A percentile compares a stretch with the other conserved stretches of the same genome.
phyloP scores from a whole-genome alignment of 495 filamentous ascomycete genomes.

The Stereocaulon alpinum region DNA sequence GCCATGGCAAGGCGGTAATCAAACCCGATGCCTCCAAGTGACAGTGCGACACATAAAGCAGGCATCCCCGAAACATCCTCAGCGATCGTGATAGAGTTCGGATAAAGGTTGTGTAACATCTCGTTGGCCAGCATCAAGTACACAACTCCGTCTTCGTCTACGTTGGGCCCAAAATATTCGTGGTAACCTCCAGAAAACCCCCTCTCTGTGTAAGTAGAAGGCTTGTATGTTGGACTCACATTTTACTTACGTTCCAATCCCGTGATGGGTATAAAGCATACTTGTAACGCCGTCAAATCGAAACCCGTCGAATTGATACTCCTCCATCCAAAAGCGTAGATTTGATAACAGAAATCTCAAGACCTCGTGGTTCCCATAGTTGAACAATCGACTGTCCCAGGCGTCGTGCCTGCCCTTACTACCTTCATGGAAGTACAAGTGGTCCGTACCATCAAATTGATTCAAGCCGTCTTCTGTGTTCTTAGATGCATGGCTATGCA shows the following conservation, averaged over 20 bases:
- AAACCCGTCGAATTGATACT: conserved; percentile 94
- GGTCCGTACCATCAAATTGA: conserved; percentile 87
- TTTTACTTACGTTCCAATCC: conserved; percentile 84
- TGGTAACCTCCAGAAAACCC: conserved; percentile 98
- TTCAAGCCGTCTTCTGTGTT: conserved; percentile 92
- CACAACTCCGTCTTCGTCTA: conserved; percentile 92
- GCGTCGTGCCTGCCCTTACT: conserved; percentile 74
- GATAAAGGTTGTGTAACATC: conserved; percentile 83
- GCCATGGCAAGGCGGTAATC: conserved; percentile 98
- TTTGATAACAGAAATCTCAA: conserved; percentile 90
- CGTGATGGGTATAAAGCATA: conserved; percentile 94
- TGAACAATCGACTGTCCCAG: conserved; percentile 95
- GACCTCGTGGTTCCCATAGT: conserved; percentile 92
- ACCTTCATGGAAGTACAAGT: conserved; percentile 90
- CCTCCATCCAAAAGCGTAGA: conserved; percentile 98
- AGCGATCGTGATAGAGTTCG: conserved; percentile 78
- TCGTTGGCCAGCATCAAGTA: conserved; percentile 97
- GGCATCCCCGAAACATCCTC: conserved; percentile 99
- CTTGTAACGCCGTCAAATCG: conserved; percentile 96
- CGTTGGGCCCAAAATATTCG: conserved; percentile 85
- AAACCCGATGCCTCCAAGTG: conserved; percentile 85
- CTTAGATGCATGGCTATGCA: conserved; percentile 96
- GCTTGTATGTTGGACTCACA: neutral
- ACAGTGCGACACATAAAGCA: conserved; percentile 74
- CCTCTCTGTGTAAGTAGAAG: conserved; percentile 36